Percentiles rank a stretch among this genome's conserved stretches.
phyloP scores from a whole-genome alignment of 257 asterid genomes.

The Sherardia arvensis region DNA sequence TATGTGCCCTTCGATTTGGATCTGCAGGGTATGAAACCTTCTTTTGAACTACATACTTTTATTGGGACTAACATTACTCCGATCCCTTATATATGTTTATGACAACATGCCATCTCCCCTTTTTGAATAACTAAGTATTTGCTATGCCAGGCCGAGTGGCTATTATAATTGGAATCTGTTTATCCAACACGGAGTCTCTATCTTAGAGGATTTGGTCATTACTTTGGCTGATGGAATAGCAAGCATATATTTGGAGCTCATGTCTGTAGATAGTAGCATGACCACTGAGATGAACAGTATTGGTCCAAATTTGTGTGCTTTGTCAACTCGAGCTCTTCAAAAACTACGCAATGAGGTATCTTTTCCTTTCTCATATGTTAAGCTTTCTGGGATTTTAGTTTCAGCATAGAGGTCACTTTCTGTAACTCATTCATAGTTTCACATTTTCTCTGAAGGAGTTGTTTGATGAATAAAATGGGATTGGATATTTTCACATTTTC shows the following conservation, averaged over 20 bases:
- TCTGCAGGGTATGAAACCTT: constrained; percentile 49
- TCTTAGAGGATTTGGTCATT: constrained; percentile 83
- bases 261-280: constrained; percentile 81
- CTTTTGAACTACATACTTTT: neutral
- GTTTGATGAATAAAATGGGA: neutral
- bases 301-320: constrained; percentile 32
- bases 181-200: constrained; percentile 55
- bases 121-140: constrained; percentile 7
- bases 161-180: constrained; percentile 55
- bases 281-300: constrained; percentile 32
- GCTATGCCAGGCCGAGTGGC: constrained; percentile 50
- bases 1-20: constrained; percentile 64
- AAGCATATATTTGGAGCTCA: constrained; percentile 90
- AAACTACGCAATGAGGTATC: constrained; percentile 43
- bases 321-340: constrained; percentile 48
- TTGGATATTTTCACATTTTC: neutral
- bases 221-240: constrained; percentile 86
- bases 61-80: neutral
- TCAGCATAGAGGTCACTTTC: neutral
- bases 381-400: neutral
- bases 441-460: neutral
- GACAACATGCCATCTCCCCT: neutral
- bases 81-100: neutral
- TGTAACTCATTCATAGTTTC: neutral
- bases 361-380: neutral